A percentile compares a stretch with the other conserved stretches of the same genome.
Conservation (phyloP, 306 rosid genomes). For the Glycine soja region DNA sequence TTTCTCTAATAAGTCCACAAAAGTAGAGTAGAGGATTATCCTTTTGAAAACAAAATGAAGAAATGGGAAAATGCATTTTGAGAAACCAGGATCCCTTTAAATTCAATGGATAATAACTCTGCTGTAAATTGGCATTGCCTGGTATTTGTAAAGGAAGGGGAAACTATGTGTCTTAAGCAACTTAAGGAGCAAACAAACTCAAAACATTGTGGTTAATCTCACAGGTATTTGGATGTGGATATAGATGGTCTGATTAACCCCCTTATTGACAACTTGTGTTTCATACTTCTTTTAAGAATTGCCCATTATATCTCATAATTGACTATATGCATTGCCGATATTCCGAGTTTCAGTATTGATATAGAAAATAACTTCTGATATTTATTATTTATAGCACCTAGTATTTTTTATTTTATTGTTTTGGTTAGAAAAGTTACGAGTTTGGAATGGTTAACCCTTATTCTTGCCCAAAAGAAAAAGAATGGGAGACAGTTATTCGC, state of each 20-base stretch:
- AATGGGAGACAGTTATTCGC: too few species aligned
- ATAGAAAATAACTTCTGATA: neutral
- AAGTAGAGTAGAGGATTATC: conserved; percentile 62
- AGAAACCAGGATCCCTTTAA: conserved; percentile 57
- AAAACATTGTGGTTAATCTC: conserved; percentile 48
- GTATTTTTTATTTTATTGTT: neutral
- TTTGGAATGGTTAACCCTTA: neutral
- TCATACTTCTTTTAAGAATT: conserved; percentile 25
- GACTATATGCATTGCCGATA: conserved; percentile 11
- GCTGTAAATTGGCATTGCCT: conserved; percentile 73
- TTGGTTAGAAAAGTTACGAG: neutral
- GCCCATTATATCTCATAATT: conserved; percentile 8
- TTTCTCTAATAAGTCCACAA: conserved; percentile 53
- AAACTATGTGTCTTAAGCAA: conserved; percentile 52
- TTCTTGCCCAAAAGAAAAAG: neutral
- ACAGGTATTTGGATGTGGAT: conserved; percentile 44
- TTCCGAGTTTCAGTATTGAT: neutral
- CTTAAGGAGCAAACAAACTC: conserved; percentile 51
- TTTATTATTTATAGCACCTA: neutral
- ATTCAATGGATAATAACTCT: conserved; percentile 68
- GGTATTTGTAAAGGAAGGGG: conserved; percentile 79
- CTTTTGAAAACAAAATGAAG: conserved; percentile 59
- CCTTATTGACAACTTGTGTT: conserved; percentile 35
- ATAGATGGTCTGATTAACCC: conserved; percentile 43
- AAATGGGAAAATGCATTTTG: conserved; percentile 51